Conservation (phyloP, 176 grass and related monocot genomes). For the Cocos nucifera region DNA sequence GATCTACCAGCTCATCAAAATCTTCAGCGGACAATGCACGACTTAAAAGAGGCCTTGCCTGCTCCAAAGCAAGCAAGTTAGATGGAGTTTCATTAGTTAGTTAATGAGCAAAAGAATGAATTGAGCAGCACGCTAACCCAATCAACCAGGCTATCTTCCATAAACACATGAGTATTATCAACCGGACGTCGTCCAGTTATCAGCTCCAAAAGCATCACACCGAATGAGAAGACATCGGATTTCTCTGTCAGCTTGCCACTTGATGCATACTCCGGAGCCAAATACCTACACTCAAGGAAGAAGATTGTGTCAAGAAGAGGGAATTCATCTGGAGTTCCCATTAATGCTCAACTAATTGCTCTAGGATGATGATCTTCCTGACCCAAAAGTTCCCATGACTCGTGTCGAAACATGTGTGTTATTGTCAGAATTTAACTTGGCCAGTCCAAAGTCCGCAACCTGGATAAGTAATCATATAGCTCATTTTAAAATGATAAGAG, state of each 20-base stretch:
- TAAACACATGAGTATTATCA: slow-evolving; percentile 30
- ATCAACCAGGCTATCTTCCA: slow-evolving; percentile 91
- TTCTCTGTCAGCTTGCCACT: slow-evolving; percentile 94
- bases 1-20: slow-evolving; percentile 60
- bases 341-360: no score
- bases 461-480: not conserved
- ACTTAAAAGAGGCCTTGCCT: slow-evolving; percentile 66
- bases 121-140: slow-evolving; percentile 44
- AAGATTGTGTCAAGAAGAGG: no score
- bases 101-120: not conserved
- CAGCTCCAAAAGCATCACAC: slow-evolving; percentile 92
- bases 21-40: slow-evolving; percentile 29
- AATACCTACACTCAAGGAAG: slow-evolving; percentile 30
- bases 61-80: not conserved
- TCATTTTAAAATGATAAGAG: no score
- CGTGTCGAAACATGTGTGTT: slow-evolving; percentile 94
- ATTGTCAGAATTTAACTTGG: slow-evolving; percentile 75
- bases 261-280: slow-evolving; percentile 92
- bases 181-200: slow-evolving; percentile 76
- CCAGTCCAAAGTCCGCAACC: slow-evolving; percentile 92
- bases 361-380: no score
- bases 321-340: no score
- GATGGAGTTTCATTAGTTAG: not conserved
- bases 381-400: slow-evolving; percentile 98
- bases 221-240: slow-evolving; percentile 95